Evolutionary conservation across 805 yeast species (phyloP), one percentile per base, ranked within the genome.

Genomic region (Pichia eremophila): DNA sequence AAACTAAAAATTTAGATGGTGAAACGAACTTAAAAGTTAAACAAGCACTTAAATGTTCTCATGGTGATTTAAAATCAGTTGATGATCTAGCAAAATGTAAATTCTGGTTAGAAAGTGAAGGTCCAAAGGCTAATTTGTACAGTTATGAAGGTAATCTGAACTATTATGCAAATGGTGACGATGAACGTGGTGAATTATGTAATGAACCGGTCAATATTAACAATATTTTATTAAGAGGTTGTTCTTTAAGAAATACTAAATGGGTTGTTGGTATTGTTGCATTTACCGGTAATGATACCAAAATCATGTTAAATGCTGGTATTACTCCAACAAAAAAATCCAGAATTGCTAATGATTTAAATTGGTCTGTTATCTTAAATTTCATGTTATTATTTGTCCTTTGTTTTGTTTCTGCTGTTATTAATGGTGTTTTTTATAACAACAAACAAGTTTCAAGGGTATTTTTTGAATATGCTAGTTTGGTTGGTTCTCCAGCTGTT

Each of bases 1-100:
- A 85, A 63, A 85, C 95, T 0, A 85, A 84, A 58, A 85, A 85
- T 63, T 71, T 85, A 54, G 95, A 85, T 65, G 95, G 95, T 64
- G 84, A 79, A 59, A 78, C 93, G 2, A 85, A 84, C 55, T 68
- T 85, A 63, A 85, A 85, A 65, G 84, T 81, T 39, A 81, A 81
- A 57, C 87, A 83, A 61, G 82, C 90, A 5, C 63, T 85, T 56
- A 80, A 83, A 57, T 77, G 79, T 56, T 74, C 83, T 8, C 59
- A 66, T 29, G 38, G 56, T 22, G 57, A 62, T 22, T 55, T 63
- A 12, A 63, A 61, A 36, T 66, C 76, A 15, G 70, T 66, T 34
- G 66, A 70, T 50, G 81, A 78, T 54, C 58, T 76, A 38, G 69
- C 73, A 8, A 69, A 71, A 56, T 66, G 77, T 45, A 72, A 71